Percentiles rank a stretch among this genome's conserved stretches.
phyloP scores from a whole-genome alignment of 2,329 filamentous ascomycete genomes.

The Phaeosphaeriaceae sp. region DNA sequence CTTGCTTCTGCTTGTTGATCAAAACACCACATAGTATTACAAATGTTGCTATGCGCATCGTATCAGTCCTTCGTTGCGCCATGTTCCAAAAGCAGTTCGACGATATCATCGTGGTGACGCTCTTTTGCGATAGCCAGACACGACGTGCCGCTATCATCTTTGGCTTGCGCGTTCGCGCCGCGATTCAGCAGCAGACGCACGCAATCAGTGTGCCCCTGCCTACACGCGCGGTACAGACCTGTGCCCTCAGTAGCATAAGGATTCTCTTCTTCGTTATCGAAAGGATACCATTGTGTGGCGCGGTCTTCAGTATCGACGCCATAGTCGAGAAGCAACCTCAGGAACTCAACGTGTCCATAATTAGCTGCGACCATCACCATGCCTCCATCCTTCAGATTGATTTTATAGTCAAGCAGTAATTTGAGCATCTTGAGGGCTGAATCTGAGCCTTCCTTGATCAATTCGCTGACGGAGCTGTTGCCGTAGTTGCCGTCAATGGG shows the following conservation, averaged over 20 bases:
- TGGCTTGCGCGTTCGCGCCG: not conserved
- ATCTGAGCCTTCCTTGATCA: not conserved
- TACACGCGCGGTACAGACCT: not conserved
- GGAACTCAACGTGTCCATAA: not conserved
- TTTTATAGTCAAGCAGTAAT: not conserved
- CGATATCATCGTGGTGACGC: not conserved
- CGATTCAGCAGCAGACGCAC: not conserved
- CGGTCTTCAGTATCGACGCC: not conserved
- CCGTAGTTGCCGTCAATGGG: not conserved
- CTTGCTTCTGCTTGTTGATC: too few species aligned
- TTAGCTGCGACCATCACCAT: not conserved
- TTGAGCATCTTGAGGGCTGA: not conserved
- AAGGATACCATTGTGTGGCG: not conserved
- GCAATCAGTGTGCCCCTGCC: not conserved
- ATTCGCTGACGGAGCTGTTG: not conserved
- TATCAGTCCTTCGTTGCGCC: not conserved
- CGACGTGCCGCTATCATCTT: slow-evolving; percentile 1
- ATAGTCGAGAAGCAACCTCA: not conserved
- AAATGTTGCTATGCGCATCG: too few species aligned
- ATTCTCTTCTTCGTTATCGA: not conserved
- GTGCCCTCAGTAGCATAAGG: not conserved
- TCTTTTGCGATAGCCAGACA: not conserved
- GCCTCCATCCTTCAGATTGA: not conserved
- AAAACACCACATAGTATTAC: too few species aligned
- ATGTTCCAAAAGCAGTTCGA: not conserved